These are phyloP conservation scores for Cocos nucifera DNA, from an alignment of 176 grass and related monocot genomes.

Conservation along the genomic window DNA sequence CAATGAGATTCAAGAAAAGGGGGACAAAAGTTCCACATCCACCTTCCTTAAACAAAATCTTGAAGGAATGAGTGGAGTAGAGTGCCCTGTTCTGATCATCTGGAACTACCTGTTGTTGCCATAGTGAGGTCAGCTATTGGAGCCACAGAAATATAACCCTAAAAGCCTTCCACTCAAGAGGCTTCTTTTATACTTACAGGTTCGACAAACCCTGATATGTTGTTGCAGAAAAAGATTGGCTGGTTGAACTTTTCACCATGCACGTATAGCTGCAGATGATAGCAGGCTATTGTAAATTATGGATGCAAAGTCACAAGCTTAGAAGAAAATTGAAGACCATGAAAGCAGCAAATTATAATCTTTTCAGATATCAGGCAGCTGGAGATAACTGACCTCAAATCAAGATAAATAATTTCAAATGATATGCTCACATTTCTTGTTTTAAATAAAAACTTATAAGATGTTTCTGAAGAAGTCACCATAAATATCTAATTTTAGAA, in stretches of 20 bases:
- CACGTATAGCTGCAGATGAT: slow-evolving; percentile 59
- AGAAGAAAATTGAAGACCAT: too few species aligned
- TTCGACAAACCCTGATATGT: slow-evolving; percentile 85
- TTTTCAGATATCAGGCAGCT: too few species aligned
- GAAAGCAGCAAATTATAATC: too few species aligned
- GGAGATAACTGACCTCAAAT: too few species aligned
- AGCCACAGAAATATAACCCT: too few species aligned
- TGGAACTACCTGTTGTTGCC: background rate
- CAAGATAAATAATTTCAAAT: too few species aligned
- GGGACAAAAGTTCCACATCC: background rate
- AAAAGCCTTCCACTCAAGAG: background rate
- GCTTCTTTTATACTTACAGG: slow-evolving; percentile 51
- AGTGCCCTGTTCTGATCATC: background rate
- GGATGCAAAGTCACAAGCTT: too few species aligned
- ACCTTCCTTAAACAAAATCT: background rate
- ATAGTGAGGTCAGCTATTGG: background rate
- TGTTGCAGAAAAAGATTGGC: slow-evolving; percentile 93
- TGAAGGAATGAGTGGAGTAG: background rate
- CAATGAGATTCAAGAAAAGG: background rate
- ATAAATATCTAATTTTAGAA: too few species aligned
- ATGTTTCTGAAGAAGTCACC: too few species aligned
- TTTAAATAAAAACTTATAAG: too few species aligned
- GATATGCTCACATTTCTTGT: too few species aligned
- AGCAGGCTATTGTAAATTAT: background rate
- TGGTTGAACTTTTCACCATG: slow-evolving; percentile 91